Percentiles rank a stretch among this genome's conserved stretches.
phyloP scores from a whole-genome alignment of 352 stramenopile genomes.

The Globisporangium cylindrosporum region DNA sequence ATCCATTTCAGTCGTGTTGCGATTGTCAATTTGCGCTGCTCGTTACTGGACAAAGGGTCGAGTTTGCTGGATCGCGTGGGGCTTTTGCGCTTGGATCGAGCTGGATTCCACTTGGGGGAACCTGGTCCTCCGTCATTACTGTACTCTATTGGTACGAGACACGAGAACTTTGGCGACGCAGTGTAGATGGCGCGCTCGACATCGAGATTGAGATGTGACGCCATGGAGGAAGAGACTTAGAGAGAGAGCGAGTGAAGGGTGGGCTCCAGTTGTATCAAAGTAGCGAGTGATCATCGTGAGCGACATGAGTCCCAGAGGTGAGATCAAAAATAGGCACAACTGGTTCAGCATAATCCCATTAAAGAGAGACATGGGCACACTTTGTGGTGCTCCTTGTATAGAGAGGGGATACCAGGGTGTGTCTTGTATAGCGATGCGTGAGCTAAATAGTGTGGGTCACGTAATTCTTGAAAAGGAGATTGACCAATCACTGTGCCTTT shows the following conservation, averaged over 20 bases:
- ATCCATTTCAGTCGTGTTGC: conserved; percentile 7
- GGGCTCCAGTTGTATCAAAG: no score
- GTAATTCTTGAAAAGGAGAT: no score
- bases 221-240: neutral
- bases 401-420: no score
- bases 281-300: no score
- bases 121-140: neutral
- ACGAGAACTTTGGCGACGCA: neutral
- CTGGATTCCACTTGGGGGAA: neutral
- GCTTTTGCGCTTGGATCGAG: neutral
- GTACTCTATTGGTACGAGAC: neutral
- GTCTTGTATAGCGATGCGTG: no score
- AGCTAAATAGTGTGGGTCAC: no score
- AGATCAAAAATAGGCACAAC: no score
- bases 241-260: neutral
- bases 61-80: neutral
- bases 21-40: neutral
- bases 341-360: no score
- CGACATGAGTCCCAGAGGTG: no score
- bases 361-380: no score
- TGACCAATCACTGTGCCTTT: no score
- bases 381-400: no score
- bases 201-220: neutral
- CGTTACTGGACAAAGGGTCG: neutral
- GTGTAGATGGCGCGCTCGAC: neutral